These are phyloP conservation scores for Chloranthus sessilifolius DNA, from an alignment of 164 flowering plant species.

Conservation along the genomic window DNA sequence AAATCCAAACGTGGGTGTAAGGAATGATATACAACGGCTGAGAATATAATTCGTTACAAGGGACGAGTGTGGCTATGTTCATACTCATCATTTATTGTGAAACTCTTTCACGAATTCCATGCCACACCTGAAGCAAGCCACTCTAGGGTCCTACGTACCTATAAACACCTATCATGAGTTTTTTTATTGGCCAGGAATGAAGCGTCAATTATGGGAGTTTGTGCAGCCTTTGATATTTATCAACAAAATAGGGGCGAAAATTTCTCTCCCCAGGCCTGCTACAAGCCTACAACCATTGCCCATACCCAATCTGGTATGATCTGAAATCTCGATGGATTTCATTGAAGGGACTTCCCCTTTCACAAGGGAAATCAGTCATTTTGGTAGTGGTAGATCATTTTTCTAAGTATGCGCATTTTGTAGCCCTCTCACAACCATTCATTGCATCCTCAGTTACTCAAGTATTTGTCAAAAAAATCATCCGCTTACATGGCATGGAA, in stretches of 20 bases:
- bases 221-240: neutral
- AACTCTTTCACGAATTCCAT: constrained; percentile 1
- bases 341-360: neutral
- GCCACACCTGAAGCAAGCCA: neutral
- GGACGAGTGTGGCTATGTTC: neutral
- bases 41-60: neutral
- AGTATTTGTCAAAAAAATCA: neutral
- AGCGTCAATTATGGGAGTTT: neutral
- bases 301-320: neutral
- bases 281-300: neutral
- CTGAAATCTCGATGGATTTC: no score
- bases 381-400: no score
- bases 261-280: neutral
- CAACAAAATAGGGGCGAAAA: neutral
- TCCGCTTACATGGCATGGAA: neutral
- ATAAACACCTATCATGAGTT: neutral
- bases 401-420: no score
- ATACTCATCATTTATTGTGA: no score
- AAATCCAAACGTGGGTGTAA: neutral
- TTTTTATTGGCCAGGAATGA: neutral
- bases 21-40: neutral
- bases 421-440: no score
- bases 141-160: neutral
- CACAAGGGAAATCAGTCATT: no score
- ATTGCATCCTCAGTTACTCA: neutral